Base-by-base conservation (phyloP, 768 basidiomycete species). In the Mycena albidolilacea region DNA sequence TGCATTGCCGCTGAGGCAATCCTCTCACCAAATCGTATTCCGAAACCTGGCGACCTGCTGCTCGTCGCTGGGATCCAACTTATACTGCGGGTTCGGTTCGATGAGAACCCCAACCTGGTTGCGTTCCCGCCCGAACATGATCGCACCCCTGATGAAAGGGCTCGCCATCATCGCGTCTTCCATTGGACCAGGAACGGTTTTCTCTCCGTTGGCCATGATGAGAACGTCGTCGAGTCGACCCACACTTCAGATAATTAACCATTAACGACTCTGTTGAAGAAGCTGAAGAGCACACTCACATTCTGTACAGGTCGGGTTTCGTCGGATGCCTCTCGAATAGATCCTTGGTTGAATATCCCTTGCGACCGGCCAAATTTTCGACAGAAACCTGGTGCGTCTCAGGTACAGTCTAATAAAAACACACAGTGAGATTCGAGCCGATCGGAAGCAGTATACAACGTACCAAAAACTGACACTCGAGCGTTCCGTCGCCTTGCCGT, bases 401-500 rank as follows among this genome's bases (percentile, higher is more conserved):
- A 30, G 52, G 52, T 23, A 30, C 52, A 10, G 52, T 54, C 52
- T 54, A 17, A 54, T 19, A 9, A 3, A 7, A 30, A 30, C 15
- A 10, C 21, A 14, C 5, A 0, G 1, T 54, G 3, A 30, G 23
- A 23, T 23, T 23, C 14, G 23, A 8, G 10, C 52, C 11, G 6
- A 30, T 30, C 12, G 14, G 8, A n/a, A 50, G 15, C 48, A 19
- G 19, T 3, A 39, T 38, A 41, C 37, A 19, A 35, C 57, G 35
- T 8, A 59, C 58, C 58, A 59, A 39, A 38, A 39, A 59, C 11
- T 59, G 58, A 11, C 58, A 80, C 61, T 87, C 86, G 59, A 78
- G 84, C 1, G 81, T 80, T 17, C 80, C 83, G 30, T 85, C 83
- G 0, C 77, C 83, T 58, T 84, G 83, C 11, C 80, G 70, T 2